Conservation (phyloP, 257 asterid species). For the Plantago major region DNA sequence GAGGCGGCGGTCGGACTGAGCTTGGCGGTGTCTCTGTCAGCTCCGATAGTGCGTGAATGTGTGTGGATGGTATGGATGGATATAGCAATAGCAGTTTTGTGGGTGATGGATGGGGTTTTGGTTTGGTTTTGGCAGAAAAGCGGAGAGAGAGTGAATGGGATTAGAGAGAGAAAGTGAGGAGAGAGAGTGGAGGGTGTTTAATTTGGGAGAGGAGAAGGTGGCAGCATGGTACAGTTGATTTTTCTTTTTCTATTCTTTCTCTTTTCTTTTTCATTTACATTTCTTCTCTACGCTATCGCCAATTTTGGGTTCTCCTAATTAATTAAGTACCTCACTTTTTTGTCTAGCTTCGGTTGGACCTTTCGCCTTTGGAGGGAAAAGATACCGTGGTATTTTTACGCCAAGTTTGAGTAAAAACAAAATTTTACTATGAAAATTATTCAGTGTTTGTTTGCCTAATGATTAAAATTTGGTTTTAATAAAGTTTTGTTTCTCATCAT, state of each 20-base stretch:
- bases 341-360: too few species aligned
- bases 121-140: slow-evolving; percentile 21
- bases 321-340: neutral
- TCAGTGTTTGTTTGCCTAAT: too few species aligned
- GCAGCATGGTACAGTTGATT: slow-evolving; percentile 31
- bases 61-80: slow-evolving; percentile 15
- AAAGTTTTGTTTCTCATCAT: too few species aligned
- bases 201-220: slow-evolving; percentile 37
- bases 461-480: too few species aligned
- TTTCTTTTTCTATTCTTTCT: slow-evolving; percentile 3
- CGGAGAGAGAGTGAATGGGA: slow-evolving; percentile 27
- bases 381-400: too few species aligned
- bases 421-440: too few species aligned
- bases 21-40: neutral
- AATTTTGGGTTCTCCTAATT: neutral
- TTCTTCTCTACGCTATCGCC: neutral
- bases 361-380: too few species aligned
- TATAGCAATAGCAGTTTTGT: slow-evolving; percentile 23
- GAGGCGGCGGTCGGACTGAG: neutral
- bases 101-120: slow-evolving; percentile 29
- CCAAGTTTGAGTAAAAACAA: too few species aligned
- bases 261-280: neutral
- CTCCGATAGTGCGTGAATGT: neutral
- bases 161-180: slow-evolving; percentile 29
- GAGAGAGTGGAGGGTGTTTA: slow-evolving; percentile 17